Conservation (phyloP, 2,329 filamentous ascomycete species). For the Cytospora piceae region DNA sequence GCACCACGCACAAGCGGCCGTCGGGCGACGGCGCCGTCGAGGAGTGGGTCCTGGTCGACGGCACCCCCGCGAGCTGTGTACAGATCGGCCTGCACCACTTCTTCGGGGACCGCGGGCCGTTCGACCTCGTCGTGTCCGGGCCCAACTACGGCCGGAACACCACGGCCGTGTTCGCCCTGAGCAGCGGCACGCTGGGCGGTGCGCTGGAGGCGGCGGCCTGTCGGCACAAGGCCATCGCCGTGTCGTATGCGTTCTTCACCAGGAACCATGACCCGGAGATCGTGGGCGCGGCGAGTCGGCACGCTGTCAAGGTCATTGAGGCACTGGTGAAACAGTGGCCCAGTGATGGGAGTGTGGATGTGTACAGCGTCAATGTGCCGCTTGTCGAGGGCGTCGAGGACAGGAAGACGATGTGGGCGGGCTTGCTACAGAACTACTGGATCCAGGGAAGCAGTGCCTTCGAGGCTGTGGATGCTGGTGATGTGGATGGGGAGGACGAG, state of each 20-base stretch:
- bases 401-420: slow-evolving; percentile 78
- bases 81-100: slow-evolving; percentile 84
- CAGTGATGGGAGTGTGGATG: slow-evolving; percentile 66
- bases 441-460: slow-evolving; percentile 76
- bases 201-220: slow-evolving; percentile 79
- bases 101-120: slow-evolving; percentile 70
- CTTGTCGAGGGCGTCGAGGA: slow-evolving; percentile 74
- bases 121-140: slow-evolving; percentile 78
- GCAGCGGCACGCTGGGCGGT: slow-evolving; percentile 76
- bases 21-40: slow-evolving; percentile 58
- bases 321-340: slow-evolving; percentile 77
- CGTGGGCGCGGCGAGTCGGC: slow-evolving; percentile 75
- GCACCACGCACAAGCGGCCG: slow-evolving; percentile 66
- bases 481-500: slow-evolving; percentile 66
- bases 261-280: slow-evolving; percentile 81
- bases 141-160: slow-evolving; percentile 86
- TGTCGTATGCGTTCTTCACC: slow-evolving; percentile 89
- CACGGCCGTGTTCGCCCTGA: slow-evolving; percentile 77
- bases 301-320: slow-evolving; percentile 78
- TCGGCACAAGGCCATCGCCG: slow-evolving; percentile 71
- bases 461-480: slow-evolving; percentile 71
- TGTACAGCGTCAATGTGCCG: slow-evolving; percentile 93
- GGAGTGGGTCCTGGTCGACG: slow-evolving; percentile 82
- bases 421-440: slow-evolving; percentile 93
- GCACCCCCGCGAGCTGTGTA: slow-evolving; percentile 78